Conservation (phyloP, 2,329 filamentous ascomycete species). For the Leptographium wingfieldii region DNA sequence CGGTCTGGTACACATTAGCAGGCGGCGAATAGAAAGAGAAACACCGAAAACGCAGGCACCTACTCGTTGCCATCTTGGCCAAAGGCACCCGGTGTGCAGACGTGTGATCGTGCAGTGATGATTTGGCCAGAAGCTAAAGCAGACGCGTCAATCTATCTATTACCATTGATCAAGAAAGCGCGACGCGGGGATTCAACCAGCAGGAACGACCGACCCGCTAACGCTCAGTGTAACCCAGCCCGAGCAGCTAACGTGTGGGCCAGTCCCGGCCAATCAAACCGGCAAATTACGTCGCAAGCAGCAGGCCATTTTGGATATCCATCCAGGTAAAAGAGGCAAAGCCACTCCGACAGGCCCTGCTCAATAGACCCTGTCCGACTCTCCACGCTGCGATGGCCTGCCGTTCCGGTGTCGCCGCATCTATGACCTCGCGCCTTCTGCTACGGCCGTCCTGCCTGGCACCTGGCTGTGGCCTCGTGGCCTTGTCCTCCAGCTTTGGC, state of each 20-base stretch:
- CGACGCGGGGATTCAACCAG: not conserved
- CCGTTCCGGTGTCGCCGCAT: not conserved
- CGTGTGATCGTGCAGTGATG: not conserved
- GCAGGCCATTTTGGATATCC: not conserved
- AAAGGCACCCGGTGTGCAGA: not conserved
- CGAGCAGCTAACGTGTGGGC: not conserved
- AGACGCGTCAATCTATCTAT: not conserved
- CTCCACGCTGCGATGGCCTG: not conserved
- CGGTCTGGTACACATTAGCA: conserved; percentile 27
- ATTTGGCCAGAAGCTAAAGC: not conserved
- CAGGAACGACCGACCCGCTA: not conserved
- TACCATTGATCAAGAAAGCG: not conserved
- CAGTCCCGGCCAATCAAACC: not conserved
- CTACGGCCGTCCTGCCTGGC: not conserved
- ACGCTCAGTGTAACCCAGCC: not conserved
- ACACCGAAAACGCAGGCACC: not conserved
- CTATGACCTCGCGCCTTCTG: not conserved
- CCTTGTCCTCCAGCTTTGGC: not conserved
- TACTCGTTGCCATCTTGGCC: not conserved
- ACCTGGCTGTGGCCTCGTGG: not conserved
- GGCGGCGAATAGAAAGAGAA: no score
- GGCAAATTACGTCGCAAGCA: not conserved
- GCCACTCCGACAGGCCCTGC: not conserved
- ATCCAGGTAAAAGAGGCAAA: not conserved
- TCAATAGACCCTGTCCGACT: not conserved